These are phyloP conservation scores for Sporothrix curviconia DNA, from an alignment of 2,329 filamentous ascomycete genomes.

Conservation along the genomic window DNA sequence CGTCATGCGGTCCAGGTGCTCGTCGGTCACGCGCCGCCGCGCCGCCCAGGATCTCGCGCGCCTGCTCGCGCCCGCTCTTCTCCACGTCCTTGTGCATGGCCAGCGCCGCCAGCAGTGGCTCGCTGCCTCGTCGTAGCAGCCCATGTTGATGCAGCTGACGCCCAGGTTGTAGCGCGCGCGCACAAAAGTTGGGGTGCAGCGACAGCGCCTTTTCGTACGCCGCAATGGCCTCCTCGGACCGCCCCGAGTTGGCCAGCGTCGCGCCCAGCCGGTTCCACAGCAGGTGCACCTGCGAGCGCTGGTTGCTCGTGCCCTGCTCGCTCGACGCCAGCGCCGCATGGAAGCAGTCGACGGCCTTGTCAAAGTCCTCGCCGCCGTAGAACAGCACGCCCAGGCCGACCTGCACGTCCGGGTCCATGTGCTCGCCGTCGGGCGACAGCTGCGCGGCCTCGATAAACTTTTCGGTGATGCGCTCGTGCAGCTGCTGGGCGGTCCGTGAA, in stretches of 20 bases:
- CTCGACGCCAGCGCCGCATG: constrained; percentile 80
- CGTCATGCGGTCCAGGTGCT: constrained; percentile 77
- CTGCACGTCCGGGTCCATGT: constrained; percentile 98
- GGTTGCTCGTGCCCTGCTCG: constrained; percentile 76
- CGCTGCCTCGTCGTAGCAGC: constrained; percentile 87
- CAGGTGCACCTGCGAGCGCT: constrained; percentile 79
- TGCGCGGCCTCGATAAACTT: constrained; percentile 91
- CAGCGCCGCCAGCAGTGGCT: constrained; percentile 85
- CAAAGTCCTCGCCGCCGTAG: constrained; percentile 95
- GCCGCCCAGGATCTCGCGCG: constrained; percentile 70
- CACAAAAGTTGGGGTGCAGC: constrained; percentile 91
- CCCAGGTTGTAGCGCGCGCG: constrained; percentile 94
- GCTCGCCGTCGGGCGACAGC: constrained; percentile 81
- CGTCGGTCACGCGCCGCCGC: constrained; percentile 51
- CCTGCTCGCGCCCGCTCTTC: constrained; percentile 73
- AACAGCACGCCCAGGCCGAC: constrained; percentile 95
- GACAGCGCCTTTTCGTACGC: constrained; percentile 90
- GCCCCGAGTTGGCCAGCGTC: constrained; percentile 89
- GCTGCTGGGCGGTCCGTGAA: constrained; percentile 86
- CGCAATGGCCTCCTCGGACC: constrained; percentile 90
- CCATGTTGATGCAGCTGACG: constrained; percentile 95
- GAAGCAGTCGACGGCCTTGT: constrained; percentile 98
- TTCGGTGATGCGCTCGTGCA: constrained; percentile 85
- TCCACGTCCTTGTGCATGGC: constrained; percentile 95
- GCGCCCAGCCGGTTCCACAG: constrained; percentile 97